Evolutionary conservation across 106 monocot genomes (phyloP), one percentile per base, ranked within the genome.

Genomic region (Cymbidium sinense): DNA sequence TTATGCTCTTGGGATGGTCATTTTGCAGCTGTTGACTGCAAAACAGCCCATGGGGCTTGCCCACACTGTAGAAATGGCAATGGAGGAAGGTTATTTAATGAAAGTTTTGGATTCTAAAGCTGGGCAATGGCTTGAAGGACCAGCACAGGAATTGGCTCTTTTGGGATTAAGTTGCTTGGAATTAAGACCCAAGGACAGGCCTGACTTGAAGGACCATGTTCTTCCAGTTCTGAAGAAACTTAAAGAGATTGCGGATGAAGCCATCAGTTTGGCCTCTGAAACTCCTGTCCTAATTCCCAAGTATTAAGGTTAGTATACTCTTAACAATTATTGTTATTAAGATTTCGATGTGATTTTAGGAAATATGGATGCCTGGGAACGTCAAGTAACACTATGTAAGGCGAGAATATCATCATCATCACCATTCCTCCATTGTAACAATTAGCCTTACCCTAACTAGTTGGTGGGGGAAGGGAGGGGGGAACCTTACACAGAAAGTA

Each of bases 21-120:
- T 91, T 70, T 75, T 91, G 82, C 84, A 88, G 73, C 41, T 91
- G 76, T 70, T 88, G 19, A 91, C 91, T 23, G 88, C 44, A 39
- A 88, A 79, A 54, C 12, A 75, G 34, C 86, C 91, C 1, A 84
- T 91, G 80, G 88, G 88, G 19, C 86, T 91, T 21, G 41, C 86
- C 0, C 69, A 78, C 43, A 70, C 61, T 73, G 78, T 86, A 12
- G 88, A 88, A 64, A 80, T 28, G 43, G 88, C 88, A 70, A 33
- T 86, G 0, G 84, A 88, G 18, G 75, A 82, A 3, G 82, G 64
- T 12, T 13, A 27, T 43, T 73, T 91, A 11, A 47, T 20, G 34
- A 78, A 81, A 51, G 61, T 88, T 64, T 78, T 91, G 70, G 91
- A 91, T 74, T 41, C 82, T n/a, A 34, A 37, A 41, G 91, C 88